Conservation (phyloP, 768 basidiomycete species). For the Suillus clintonianus region DNA sequence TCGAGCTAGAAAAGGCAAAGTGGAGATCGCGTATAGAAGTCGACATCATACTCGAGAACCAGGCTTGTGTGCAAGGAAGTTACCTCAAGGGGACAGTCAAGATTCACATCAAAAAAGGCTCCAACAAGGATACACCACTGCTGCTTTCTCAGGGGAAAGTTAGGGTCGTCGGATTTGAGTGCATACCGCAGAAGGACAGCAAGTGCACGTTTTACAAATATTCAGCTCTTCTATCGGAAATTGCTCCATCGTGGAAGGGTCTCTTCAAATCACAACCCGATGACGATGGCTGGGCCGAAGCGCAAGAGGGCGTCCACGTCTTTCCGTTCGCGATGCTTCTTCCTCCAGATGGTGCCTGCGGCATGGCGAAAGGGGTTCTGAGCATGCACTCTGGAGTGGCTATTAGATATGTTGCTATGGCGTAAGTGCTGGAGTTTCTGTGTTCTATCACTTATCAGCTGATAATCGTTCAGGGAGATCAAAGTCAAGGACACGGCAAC, state of each 20-base stretch:
- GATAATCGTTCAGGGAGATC: conserved; percentile 51
- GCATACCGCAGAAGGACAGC: conserved; percentile 53
- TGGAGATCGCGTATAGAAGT: conserved; percentile 76
- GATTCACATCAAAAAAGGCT: conserved; percentile 57
- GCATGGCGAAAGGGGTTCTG: conserved; percentile 59
- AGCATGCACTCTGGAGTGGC: conserved; percentile 57
- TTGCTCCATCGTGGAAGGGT: conserved; percentile 45
- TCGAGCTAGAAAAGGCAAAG: conserved; percentile 71
- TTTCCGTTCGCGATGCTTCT: conserved; percentile 76
- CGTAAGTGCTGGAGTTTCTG: conserved; percentile 46
- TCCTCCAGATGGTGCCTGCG: conserved; percentile 53
- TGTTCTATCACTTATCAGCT: not conserved
- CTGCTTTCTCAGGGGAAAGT: conserved; percentile 76
- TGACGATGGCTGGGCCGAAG: conserved; percentile 62
- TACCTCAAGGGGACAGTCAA: conserved; percentile 69
- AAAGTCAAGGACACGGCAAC: conserved; percentile 70
- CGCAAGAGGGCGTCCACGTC: conserved; percentile 63
- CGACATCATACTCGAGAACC: conserved; percentile 75
- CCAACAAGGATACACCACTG: conserved; percentile 57
- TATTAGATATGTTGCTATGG: conserved; percentile 80
- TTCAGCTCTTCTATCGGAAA: conserved; percentile 52
- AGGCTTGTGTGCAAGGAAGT: conserved; percentile 79
- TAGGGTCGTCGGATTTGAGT: conserved; percentile 84
- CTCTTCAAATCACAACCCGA: conserved; percentile 50
- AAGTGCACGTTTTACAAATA: conserved; percentile 84